A percentile compares a stretch with the other conserved stretches of the same genome.
phyloP scores from a whole-genome alignment of 169 alveolate genomes.

The Cryptosporidium meleagridis region DNA sequence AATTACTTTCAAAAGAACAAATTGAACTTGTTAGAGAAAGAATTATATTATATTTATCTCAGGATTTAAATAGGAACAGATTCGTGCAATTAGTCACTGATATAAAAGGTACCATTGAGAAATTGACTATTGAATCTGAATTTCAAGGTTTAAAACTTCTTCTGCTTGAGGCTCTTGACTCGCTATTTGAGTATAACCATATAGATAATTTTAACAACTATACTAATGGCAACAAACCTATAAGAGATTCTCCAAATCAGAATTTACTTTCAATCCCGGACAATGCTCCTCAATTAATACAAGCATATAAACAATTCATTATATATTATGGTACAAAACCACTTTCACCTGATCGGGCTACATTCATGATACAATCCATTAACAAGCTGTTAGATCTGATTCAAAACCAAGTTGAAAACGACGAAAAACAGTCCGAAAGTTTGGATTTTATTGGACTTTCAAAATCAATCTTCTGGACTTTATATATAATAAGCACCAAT shows the following conservation, averaged over 20 bases:
- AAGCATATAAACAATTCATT: not conserved
- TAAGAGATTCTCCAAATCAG: not conserved
- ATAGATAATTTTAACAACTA: not conserved
- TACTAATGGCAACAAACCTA: not conserved
- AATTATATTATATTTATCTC: not conserved
- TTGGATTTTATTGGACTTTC: constrained; percentile 22
- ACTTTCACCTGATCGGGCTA: not conserved
- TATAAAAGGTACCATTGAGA: not conserved
- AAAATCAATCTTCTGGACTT: constrained; percentile 25
- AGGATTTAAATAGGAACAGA: not conserved
- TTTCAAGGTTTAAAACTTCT: not conserved
- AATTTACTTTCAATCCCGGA: not conserved
- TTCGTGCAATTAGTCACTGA: not conserved
- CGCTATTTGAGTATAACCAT: not conserved
- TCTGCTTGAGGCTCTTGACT: constrained; percentile 22
- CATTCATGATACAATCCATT: not conserved
- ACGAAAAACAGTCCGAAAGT: not conserved
- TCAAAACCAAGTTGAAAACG: constrained; percentile 16
- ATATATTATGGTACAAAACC: not conserved
- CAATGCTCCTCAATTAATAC: not conserved
- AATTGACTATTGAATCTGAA: not conserved
- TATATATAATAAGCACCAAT: not conserved
- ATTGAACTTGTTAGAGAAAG: constrained; percentile 2
- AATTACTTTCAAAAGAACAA: constrained; percentile 8
- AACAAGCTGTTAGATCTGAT: constrained; percentile 32